A percentile compares a stretch with the other conserved stretches of the same genome.
These are phyloP conservation scores for Castanospermum australe DNA, from an alignment of 306 rosid species.

Conservation along the genomic window DNA sequence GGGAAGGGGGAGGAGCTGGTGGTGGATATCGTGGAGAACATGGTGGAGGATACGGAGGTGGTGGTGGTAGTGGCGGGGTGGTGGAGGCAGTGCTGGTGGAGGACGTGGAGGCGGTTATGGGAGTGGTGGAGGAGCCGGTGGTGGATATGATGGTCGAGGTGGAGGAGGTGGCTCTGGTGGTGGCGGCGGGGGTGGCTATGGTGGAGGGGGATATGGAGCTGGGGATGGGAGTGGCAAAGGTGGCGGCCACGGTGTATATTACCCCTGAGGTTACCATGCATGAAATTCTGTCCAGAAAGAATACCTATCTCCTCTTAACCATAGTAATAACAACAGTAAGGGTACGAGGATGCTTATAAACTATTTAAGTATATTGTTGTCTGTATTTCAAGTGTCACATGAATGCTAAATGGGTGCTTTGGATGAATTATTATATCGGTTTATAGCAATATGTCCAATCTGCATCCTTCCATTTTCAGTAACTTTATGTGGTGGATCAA, in stretches of 20 bases:
- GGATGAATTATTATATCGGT: neutral
- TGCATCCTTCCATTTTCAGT: neutral
- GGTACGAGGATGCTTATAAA: slow-evolving; percentile 7
- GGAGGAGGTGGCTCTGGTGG: slow-evolving; percentile 42
- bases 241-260: slow-evolving; percentile 48
- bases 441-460: neutral
- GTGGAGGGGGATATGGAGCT: slow-evolving; percentile 38
- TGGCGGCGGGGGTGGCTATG: slow-evolving; percentile 23
- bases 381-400: neutral
- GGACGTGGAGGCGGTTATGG: slow-evolving; percentile 51
- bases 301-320: neutral
- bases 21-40: slow-evolving; percentile 31
- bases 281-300: neutral
- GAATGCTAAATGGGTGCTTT: neutral
- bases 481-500: neutral
- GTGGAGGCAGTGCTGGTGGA: slow-evolving; percentile 43
- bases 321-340: slow-evolving; percentile 21
- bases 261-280: slow-evolving; percentile 33
- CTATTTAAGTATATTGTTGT: neutral
- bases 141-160: slow-evolving; percentile 36
- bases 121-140: slow-evolving; percentile 39
- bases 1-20: slow-evolving; percentile 31
- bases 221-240: slow-evolving; percentile 42
- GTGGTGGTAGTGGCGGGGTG: slow-evolving; percentile 29
- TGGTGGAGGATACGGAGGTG: slow-evolving; percentile 37